phyloP scores from a whole-genome alignment of 2,329 filamentous ascomycete species.

The Pyrenochaeta sp. region DNA sequence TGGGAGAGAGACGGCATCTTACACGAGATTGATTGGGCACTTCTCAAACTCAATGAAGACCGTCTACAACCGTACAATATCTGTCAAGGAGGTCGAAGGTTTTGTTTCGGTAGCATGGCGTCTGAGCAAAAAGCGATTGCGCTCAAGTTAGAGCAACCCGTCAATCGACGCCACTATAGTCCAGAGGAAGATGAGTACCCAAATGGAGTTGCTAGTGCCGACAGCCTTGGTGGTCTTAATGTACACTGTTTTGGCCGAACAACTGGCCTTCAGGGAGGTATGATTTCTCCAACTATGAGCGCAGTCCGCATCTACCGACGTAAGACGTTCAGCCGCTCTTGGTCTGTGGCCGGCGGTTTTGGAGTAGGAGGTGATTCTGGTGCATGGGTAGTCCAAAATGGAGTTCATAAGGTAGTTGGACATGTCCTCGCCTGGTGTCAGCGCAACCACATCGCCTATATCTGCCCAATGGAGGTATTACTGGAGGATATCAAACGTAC shows the following conservation, averaged over 20 bases:
- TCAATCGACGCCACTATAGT: slow-evolving; percentile 44
- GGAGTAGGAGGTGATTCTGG: slow-evolving; percentile 88
- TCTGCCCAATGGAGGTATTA: slow-evolving; percentile 93
- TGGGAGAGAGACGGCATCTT: slow-evolving; percentile 74
- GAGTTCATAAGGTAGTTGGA: slow-evolving; percentile 81
- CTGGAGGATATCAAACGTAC: slow-evolving; percentile 85
- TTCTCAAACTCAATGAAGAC: slow-evolving; percentile 80
- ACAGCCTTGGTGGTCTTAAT: slow-evolving; percentile 73
- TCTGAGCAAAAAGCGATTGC: slow-evolving; percentile 41
- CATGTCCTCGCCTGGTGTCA: slow-evolving; percentile 90
- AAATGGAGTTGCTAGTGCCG: slow-evolving; percentile 66
- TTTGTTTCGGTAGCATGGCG: slow-evolving; percentile 35
- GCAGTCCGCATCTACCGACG: slow-evolving; percentile 90
- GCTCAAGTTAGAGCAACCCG: slow-evolving; percentile 43
- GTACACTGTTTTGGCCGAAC: slow-evolving; percentile 92
- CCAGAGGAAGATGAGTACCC: slow-evolving; percentile 58
- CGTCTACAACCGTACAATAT: slow-evolving; percentile 76
- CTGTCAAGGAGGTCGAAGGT: slow-evolving; percentile 64
- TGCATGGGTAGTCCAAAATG: slow-evolving; percentile 88
- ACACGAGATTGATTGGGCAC: slow-evolving; percentile 95
- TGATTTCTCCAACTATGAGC: slow-evolving; percentile 79
- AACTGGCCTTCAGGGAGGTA: slow-evolving; percentile 80
- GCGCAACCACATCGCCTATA: slow-evolving; percentile 83
- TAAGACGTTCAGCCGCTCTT: slow-evolving; percentile 77
- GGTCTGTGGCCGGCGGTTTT: slow-evolving; percentile 68